Conservation (phyloP, 2,329 filamentous ascomycete genomes). For the Elsinoe arachidis region DNA sequence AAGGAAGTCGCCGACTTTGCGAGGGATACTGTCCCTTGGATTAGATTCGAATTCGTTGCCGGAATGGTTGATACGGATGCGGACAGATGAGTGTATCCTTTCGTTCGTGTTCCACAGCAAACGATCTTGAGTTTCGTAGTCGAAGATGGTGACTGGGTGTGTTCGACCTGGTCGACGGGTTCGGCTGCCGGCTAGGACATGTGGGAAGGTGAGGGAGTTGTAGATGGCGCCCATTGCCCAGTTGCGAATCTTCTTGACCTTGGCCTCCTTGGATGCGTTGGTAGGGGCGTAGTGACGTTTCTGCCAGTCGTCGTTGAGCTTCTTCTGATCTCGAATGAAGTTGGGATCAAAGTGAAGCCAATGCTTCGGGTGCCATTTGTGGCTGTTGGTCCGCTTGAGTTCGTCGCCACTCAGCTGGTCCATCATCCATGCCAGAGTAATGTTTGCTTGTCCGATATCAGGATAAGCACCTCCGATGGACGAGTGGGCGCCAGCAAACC, state of each 20-base stretch:
- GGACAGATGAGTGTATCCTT: slow-evolving; percentile 28
- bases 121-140: slow-evolving; percentile 15
- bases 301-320: slow-evolving; percentile 20
- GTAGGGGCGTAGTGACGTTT: slow-evolving; percentile 18
- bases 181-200: slow-evolving; percentile 23
- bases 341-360: slow-evolving; percentile 31
- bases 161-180: slow-evolving; percentile 26
- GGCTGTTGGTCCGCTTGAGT: background rate
- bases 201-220: slow-evolving; percentile 28
- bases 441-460: slow-evolving; percentile 28
- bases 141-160: slow-evolving; percentile 23
- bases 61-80: slow-evolving; percentile 27
- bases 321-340: slow-evolving; percentile 20
- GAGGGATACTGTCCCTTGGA: slow-evolving; percentile 17
- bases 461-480: slow-evolving; percentile 42
- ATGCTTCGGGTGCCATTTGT: slow-evolving; percentile 16
- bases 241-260: slow-evolving; percentile 15
- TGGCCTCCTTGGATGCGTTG: slow-evolving; percentile 14
- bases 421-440: slow-evolving; percentile 37
- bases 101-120: slow-evolving; percentile 27
- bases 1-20: slow-evolving; percentile 15
- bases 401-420: slow-evolving; percentile 28
- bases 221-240: slow-evolving; percentile 29
- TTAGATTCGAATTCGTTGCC: slow-evolving; percentile 24
- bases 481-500: slow-evolving; percentile 48